These are phyloP conservation scores for Claviceps lovelessii DNA, from an alignment of 2,329 filamentous ascomycete genomes.

Conservation along the genomic window DNA sequence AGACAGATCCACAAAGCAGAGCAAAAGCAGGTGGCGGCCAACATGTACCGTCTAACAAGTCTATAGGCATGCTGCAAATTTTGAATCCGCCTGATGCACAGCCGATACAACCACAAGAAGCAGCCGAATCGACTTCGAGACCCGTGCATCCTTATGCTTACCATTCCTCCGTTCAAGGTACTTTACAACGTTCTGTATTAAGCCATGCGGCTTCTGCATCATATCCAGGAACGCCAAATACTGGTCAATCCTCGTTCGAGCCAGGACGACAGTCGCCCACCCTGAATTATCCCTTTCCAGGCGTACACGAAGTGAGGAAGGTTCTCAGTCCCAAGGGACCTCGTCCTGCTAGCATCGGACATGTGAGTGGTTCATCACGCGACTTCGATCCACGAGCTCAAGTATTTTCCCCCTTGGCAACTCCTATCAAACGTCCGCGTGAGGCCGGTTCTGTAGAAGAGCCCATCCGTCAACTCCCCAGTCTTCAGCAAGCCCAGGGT, in stretches of 20 bases:
- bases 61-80: conserved; percentile 24
- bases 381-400: conserved; percentile 13
- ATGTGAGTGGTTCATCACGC: conserved; percentile 9
- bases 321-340: conserved; percentile 19
- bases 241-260: conserved; percentile 6
- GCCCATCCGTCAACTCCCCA: conserved; percentile 11
- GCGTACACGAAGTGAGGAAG: conserved; percentile 15
- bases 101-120: conserved; percentile 9
- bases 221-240: conserved; percentile 18
- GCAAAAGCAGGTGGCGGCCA: conserved; percentile 13
- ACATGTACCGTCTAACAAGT: conserved; percentile 11
- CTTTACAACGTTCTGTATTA: conserved; percentile 12
- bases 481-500: conserved; percentile 13
- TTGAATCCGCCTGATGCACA: conserved; percentile 23
- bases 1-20: conserved; percentile 9
- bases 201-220: conserved; percentile 18
- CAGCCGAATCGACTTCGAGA: conserved; percentile 3
- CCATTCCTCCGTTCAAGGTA: conserved; percentile 9
- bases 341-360: conserved; percentile 16
- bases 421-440: conserved; percentile 20
- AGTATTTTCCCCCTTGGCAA: conserved; percentile 10
- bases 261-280: conserved; percentile 21
- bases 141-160: not conserved
- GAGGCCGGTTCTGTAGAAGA: conserved; percentile 16
- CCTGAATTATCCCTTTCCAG: conserved; percentile 17